phyloP scores from a whole-genome alignment of 495 filamentous ascomycete genomes.

The Xylona heveae region DNA sequence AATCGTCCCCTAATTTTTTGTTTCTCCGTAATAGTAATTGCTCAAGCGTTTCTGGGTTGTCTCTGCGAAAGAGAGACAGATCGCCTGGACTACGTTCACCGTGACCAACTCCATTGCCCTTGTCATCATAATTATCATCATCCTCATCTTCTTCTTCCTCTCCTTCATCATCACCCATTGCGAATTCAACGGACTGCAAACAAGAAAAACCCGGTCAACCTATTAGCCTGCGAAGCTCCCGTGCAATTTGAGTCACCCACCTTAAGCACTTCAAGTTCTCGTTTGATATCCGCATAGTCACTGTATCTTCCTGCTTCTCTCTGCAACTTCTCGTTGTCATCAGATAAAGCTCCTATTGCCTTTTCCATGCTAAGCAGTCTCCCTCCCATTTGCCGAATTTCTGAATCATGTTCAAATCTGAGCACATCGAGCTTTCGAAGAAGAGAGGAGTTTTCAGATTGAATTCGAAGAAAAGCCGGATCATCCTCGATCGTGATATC shows the following conservation, averaged over 20 bases:
- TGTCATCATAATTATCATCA: conserved; percentile 10
- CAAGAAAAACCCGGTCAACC: neutral
- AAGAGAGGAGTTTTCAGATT: conserved; percentile 80
- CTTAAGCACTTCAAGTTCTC: conserved; percentile 88
- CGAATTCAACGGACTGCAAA: conserved; percentile 72
- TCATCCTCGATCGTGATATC: conserved; percentile 47
- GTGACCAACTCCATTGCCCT: conserved; percentile 6
- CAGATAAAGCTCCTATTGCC: conserved; percentile 39
- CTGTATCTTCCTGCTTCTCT: conserved; percentile 68
- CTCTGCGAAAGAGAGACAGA: conserved; percentile 27
- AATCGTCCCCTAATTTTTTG: conserved; percentile 84
- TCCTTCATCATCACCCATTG: conserved; percentile 72
- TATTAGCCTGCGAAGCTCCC: neutral
- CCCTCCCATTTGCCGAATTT: conserved; percentile 48
- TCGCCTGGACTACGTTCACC: too few relatives aligned
- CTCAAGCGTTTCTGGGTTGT: conserved; percentile 68
- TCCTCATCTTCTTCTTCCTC: conserved; percentile 14
- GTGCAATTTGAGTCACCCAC: conserved; percentile 18
- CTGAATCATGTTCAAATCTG: conserved; percentile 58
- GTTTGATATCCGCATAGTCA: conserved; percentile 91
- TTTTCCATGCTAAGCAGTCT: conserved; percentile 55
- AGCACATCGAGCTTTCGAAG: conserved; percentile 69
- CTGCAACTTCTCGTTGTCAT: conserved; percentile 50
- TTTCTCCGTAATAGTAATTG: conserved; percentile 82
- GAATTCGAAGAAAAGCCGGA: conserved; percentile 60